These are phyloP conservation scores for Ceratocystis albifundus DNA, from an alignment of 2,329 filamentous ascomycete species.

Conservation along the genomic window DNA sequence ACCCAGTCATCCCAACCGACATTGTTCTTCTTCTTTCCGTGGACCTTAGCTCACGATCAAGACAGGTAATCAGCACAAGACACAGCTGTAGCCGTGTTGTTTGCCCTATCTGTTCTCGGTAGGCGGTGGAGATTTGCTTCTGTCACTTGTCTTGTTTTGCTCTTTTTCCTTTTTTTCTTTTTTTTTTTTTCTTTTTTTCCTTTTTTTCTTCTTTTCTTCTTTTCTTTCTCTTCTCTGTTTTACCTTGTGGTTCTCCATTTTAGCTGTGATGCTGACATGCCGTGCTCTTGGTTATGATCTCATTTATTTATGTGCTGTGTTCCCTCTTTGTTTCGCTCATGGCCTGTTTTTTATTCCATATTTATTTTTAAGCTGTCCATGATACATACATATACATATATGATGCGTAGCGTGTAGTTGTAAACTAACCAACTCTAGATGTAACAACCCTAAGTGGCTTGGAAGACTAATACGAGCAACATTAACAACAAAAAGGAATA, in stretches of 20 bases:
- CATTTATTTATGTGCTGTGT: background rate
- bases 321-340: background rate
- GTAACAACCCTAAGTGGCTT: background rate
- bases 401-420: no score
- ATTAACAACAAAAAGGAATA: background rate
- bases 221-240: background rate
- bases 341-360: background rate
- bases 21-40: conserved; percentile 18
- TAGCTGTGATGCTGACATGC: conserved; percentile 1
- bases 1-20: background rate
- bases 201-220: background rate
- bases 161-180: background rate
- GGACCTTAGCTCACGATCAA: background rate
- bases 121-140: conserved; percentile 7
- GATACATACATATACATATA: no score
- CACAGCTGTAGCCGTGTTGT: background rate
- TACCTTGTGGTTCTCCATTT: background rate
- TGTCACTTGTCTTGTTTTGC: background rate
- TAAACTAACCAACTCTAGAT: no score
- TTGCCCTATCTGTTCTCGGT: background rate
- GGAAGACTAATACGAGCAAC: no score
- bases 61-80: background rate
- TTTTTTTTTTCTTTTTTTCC: background rate
- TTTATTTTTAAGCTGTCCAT: background rate
- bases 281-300: background rate